Evolutionary conservation across 2,329 filamentous ascomycete genomes (phyloP), one percentile per base, ranked within the genome.

Genomic region (Emmonsiellopsis sp.): DNA sequence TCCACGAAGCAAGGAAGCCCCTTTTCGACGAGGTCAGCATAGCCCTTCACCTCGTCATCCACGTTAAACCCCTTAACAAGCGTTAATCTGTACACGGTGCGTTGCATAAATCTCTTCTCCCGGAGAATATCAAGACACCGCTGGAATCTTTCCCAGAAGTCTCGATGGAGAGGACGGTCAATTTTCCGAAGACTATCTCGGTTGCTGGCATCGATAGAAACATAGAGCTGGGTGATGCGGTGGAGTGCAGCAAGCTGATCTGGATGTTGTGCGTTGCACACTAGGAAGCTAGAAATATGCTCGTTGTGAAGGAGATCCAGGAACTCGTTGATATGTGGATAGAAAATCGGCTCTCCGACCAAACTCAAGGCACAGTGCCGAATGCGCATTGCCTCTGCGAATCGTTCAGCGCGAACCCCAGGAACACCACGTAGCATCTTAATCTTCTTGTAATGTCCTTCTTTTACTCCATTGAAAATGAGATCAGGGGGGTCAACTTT

Each of bases 21-120:
- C 59, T 84, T 83, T 65, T 91, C 87, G 14, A 97, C 87, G 1
- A 97, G 82, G 63, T 88, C 84, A 0, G 92, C 92, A 65, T 98
- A 97, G 4, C 92, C 92, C 59, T 85, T 81, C 5, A 85, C 89
- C 70, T 96, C 93, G 61, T 95, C 91, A 27, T 95, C 92, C 58
- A 97, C 83, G 67, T 98, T 97, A 80, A 98, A 97, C 2, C 91
- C 92, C 74, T 97, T 97, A 66, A 97, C 93, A 2, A 98, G 83
- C 0, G 92, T 97, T 3, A 97, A 79, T 1, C 93, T 84, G 77
- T 95, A 97, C 3, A 97, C 93, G 5, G 93, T 97, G 52, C 92
- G 85, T 67, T 96, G 92, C 52, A 84, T 79, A 74, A 88, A 86
- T 42, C 92, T 82, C 70, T 88, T 87, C 68, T 87, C 86, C 13